Base-by-base conservation (phyloP, 2,329 filamentous ascomycete species). In the Pleoardoris graminearum region DNA sequence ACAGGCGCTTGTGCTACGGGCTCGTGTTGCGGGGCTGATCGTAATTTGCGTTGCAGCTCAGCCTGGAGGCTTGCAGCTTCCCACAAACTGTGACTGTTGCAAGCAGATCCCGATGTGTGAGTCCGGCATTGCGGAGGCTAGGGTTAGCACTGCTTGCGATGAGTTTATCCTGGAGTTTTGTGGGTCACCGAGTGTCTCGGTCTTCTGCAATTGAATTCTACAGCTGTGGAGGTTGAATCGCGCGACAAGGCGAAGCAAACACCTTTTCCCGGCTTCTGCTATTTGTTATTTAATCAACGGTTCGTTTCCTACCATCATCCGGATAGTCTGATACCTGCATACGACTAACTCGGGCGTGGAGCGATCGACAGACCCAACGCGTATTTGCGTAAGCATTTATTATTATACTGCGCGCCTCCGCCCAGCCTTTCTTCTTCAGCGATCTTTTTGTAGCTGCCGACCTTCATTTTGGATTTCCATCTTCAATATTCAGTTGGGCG, bases 331-430 rank as follows among this genome's bases (percentile, higher is more conserved):
- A 29, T 44, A 44, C 41, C 41, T 44, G 41, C 41, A 44, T 44
- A 23, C 11, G 4, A 17, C 36, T 3, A 33, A 33, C 29, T 32
- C n/a, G 36, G 19, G 30, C 27, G 19, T 11, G 14, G 38, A 25
- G 6, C 14, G 46, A 48, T 48, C 46, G n/a, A 48, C 45, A 32
- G n/a, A 48, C 32, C 45, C 35, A n/a, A n/a, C n/a, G n/a, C n/a
- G n/a, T n/a, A n/a, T 48, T 29, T 4, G 33, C 30, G 22, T 36
- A 36, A 36, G 30, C 43, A 39, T 22, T 38, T 48, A 33, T 39
- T 43, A 29, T 29, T n/a, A n/a, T n/a, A n/a, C n/a, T n/a, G n/a
- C n/a, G n/a, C n/a, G n/a, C n/a, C n/a, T 25, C 17, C 19, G 12
- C 36, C 17, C 46, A 14, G 11, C 23, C 14, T 3, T 36, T 19